Percentiles rank a stretch among this genome's conserved stretches.
These are phyloP conservation scores for Microdochium trichocladiopsis DNA, from an alignment of 2,329 filamentous ascomycete species.

Conservation along the genomic window DNA sequence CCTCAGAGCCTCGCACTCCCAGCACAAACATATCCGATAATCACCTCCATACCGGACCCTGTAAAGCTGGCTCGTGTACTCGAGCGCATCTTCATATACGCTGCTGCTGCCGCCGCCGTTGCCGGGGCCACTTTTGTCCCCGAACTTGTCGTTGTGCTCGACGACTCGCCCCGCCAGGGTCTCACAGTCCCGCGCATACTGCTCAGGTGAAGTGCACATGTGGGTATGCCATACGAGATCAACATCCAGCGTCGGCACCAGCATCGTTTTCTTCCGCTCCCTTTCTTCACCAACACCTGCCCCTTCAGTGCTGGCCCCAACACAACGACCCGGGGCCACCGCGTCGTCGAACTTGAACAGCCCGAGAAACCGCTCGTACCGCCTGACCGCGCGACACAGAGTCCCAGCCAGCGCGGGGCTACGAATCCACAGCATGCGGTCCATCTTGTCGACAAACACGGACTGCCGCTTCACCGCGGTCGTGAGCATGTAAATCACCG, in stretches of 20 bases:
- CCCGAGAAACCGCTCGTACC: constrained; percentile 29
- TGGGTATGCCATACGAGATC: constrained; percentile 37
- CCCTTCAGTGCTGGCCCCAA: too few relatives aligned
- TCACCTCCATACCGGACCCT: constrained; percentile 23
- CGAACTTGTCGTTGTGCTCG: background rate
- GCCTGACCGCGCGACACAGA: constrained; percentile 21
- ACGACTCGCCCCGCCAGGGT: background rate
- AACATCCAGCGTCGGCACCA: constrained; percentile 33
- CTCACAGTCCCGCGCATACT: constrained; percentile 16
- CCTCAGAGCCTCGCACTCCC: constrained; percentile 26
- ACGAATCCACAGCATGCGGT: constrained; percentile 27
- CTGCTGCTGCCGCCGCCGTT: too few relatives aligned
- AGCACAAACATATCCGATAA: constrained; percentile 26
- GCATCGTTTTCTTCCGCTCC: too few relatives aligned
- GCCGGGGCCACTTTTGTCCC: too few relatives aligned
- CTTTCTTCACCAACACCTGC: too few relatives aligned
- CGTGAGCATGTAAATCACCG: constrained; percentile 11
- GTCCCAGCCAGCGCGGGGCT: constrained; percentile 26
- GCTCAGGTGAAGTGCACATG: constrained; percentile 20
- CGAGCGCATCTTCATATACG: background rate
- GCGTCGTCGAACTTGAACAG: constrained; percentile 20
- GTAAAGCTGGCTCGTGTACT: constrained; percentile 18
- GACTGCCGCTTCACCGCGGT: constrained; percentile 27
- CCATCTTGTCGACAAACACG: constrained; percentile 32
- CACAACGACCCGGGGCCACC: too few relatives aligned